A percentile compares a stretch with the other conserved stretches of the same genome.
phyloP scores from a whole-genome alignment of 2,329 filamentous ascomycete genomes.

The Chrysoporthe puriensis region DNA sequence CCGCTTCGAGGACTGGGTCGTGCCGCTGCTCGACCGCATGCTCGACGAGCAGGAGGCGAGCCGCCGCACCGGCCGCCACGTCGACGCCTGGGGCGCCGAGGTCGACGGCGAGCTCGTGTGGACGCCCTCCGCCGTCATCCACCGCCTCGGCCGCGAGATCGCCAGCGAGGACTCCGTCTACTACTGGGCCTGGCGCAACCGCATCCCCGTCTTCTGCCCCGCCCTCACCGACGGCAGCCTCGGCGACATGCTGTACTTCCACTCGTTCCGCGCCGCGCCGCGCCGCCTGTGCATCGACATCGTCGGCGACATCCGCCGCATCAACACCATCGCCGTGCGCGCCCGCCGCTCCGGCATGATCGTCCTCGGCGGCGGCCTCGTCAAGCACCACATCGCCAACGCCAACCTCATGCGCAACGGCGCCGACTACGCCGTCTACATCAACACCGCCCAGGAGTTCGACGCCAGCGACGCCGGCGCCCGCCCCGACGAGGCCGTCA shows the following conservation, averaged over 20 bases:
- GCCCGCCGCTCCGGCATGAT: conserved; percentile 94
- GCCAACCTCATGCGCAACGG: conserved; percentile 97
- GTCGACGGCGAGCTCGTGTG: conserved; percentile 74
- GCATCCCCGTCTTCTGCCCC: conserved; percentile 96
- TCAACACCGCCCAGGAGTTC: conserved; percentile 97
- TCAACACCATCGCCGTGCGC: conserved; percentile 89
- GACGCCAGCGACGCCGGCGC: conserved; percentile 97
- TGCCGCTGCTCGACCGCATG: conserved; percentile 94
- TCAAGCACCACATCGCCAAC: conserved; percentile 99
- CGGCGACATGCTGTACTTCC: conserved; percentile 98
- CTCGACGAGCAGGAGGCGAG: conserved; percentile 88
- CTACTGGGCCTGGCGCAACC: conserved; percentile 97
- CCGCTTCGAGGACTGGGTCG: conserved; percentile 95
- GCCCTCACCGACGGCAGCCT: conserved; percentile 93
- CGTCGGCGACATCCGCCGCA: conserved; percentile 87
- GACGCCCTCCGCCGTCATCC: conserved; percentile 93
- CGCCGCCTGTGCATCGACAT: conserved; percentile 84
- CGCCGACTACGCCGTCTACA: conserved; percentile 94
- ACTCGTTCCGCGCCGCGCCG: conserved; percentile 90
- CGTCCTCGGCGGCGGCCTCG: conserved; percentile 88
- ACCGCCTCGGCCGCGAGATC: conserved; percentile 89
- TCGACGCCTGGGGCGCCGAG: conserved; percentile 48
- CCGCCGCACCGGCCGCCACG: conserved; percentile 52
- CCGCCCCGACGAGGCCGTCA: conserved; percentile 92
- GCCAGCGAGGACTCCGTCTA: conserved; percentile 89